Base-by-base conservation (phyloP, 108 stramenopile genomes). In the Nitzschia inconspicua region DNA sequence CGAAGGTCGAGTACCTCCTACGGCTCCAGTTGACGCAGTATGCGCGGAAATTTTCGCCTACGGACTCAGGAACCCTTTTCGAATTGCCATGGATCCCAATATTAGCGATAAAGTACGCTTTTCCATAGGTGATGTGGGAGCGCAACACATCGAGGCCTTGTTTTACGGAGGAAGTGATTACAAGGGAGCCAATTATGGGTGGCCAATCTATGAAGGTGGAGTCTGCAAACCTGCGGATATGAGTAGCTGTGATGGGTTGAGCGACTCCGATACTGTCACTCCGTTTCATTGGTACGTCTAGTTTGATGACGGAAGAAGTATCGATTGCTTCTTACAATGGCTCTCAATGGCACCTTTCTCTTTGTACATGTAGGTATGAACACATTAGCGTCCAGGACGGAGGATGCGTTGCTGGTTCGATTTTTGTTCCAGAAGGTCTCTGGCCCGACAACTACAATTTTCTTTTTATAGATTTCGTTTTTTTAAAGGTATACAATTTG, bases 41-140 rank as follows among this genome's bases (percentile, higher is more conserved):
- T 72, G 70, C 28, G 0, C 48, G 29, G 65, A 73, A 54, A 47
- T 73, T n/a, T 74, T 41, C 0, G 65, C 60, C 0, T 32, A 35
- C 20, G 73, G 73, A 34, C 48, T 74, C 19, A 66, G 73, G 19
- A 74, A 74, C 46, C 73, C 73, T 10, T 74, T 52, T 16, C 41
- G 66, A 3, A 47, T 74, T 16, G 60, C 51, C 26, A 51, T 68
- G 66, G 63, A 74, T 44, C 73, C 73, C 1, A 68, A 74, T 31
- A 35, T 49, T 4, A 39, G 47, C 5, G 60, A 62, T 14, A 57
- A 42, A 11, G 56, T 57, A 23, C 44, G 35, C 4, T 63, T 74
- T 34, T 60, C 41, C 16, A 41, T 74, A 56, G 48, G 48, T 24
- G 73, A 67, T 39, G 73, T 74, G 19, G 66, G 73, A 29, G 66